These are phyloP conservation scores for Ampelomyces quisqualis DNA, from an alignment of 2,329 filamentous ascomycete genomes.

Conservation along the genomic window DNA sequence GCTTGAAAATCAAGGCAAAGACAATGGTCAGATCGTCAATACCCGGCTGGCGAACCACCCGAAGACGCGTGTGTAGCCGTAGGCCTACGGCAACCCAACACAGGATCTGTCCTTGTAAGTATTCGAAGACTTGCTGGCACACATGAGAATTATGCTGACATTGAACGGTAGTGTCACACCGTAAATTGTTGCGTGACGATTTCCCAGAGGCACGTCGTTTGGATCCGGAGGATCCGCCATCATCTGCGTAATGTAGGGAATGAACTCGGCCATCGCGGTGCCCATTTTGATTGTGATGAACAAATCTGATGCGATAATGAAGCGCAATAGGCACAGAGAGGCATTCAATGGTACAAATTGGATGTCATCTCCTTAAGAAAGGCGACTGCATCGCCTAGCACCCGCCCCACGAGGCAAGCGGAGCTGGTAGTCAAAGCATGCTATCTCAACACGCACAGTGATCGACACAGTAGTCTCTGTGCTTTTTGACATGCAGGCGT, in stretches of 20 bases:
- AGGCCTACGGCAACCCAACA: slow-evolving; percentile 28
- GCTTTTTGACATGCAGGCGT: neutral
- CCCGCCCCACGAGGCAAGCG: neutral
- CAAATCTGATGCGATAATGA: too few relatives aligned
- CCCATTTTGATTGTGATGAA: too few relatives aligned
- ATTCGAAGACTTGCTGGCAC: too few relatives aligned
- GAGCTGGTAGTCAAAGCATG: too few relatives aligned
- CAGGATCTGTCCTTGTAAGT: slow-evolving; percentile 22
- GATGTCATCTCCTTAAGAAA: neutral
- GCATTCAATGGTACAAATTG: too few relatives aligned
- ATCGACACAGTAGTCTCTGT: neutral
- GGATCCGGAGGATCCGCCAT: slow-evolving; percentile 25
- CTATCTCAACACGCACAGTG: neutral
- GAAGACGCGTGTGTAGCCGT: slow-evolving; percentile 31
- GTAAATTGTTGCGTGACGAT: slow-evolving; percentile 24
- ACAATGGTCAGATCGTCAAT: slow-evolving; percentile 41
- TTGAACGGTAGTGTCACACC: slow-evolving; percentile 33
- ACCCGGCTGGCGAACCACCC: slow-evolving; percentile 31
- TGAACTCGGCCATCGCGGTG: slow-evolving; percentile 11
- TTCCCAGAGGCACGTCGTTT: slow-evolving; percentile 23
- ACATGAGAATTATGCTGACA: slow-evolving; percentile 9
- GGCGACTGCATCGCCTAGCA: neutral
- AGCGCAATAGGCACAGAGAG: too few relatives aligned
- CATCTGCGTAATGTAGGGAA: slow-evolving; percentile 18
- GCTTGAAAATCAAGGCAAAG: slow-evolving; percentile 27